Conservation (phyloP, 2,329 filamentous ascomycete species). For the Mycosphaerella sp. region DNA sequence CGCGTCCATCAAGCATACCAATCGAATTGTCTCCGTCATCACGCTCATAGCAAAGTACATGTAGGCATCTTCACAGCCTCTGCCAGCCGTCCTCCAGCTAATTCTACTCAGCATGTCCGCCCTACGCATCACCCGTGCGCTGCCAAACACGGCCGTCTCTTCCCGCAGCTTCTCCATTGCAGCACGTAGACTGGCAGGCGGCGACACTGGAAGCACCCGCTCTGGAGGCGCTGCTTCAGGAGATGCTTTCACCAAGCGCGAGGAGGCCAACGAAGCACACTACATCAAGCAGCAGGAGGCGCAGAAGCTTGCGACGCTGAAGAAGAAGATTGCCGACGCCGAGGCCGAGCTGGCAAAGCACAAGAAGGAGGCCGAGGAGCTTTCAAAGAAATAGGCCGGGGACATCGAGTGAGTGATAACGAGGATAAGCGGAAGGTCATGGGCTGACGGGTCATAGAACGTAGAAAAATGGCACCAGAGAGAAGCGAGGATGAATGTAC, state of each 20-base stretch:
- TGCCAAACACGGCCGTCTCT: slow-evolving; percentile 34
- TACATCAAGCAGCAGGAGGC: slow-evolving; percentile 83
- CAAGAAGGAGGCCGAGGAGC: slow-evolving; percentile 27
- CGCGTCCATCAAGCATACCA: not conserved
- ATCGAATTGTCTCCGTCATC: not conserved
- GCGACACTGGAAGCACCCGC: slow-evolving; percentile 40
- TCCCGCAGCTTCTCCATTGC: slow-evolving; percentile 40
- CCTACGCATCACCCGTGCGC: slow-evolving; percentile 35
- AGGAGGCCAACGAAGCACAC: slow-evolving; percentile 77
- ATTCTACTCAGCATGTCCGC: slow-evolving; percentile 26
- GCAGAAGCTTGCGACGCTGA: slow-evolving; percentile 58
- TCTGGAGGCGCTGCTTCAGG: slow-evolving; percentile 48
- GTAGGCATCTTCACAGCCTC: not conserved
- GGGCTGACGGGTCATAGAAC: not conserved
- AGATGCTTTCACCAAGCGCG: slow-evolving; percentile 87
- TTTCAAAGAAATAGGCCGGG: slow-evolving; percentile 15
- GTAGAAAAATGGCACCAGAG: not conserved
- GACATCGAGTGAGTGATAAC: not conserved
- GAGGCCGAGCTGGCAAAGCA: slow-evolving; percentile 30
- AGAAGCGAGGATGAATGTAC: slow-evolving; percentile 3
- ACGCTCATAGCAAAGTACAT: not conserved
- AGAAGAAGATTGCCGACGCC: slow-evolving; percentile 33
- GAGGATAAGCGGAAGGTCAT: not conserved
- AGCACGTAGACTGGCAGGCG: slow-evolving; percentile 39
- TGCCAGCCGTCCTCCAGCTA: not conserved